These are phyloP conservation scores for Lophiotrema nucula DNA, from an alignment of 495 filamentous ascomycete genomes.

Conservation along the genomic window DNA sequence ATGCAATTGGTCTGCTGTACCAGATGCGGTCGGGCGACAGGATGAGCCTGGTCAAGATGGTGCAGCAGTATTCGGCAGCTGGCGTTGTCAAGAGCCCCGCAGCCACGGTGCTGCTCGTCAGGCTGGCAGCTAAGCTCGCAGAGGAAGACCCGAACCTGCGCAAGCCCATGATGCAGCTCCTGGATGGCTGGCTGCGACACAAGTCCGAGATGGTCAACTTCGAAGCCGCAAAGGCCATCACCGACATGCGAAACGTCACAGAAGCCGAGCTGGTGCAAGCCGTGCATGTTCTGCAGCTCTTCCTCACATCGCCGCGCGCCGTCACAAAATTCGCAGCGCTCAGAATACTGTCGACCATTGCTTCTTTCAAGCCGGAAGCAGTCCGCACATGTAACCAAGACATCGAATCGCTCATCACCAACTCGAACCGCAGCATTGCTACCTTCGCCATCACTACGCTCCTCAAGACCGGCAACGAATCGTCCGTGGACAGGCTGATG, in stretches of 20 bases:
- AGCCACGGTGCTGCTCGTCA: slow-evolving; percentile 85
- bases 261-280: slow-evolving; percentile 90
- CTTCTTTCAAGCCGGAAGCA: slow-evolving; percentile 88
- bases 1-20: slow-evolving; percentile 95
- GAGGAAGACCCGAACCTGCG: slow-evolving; percentile 87
- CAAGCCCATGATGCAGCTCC: slow-evolving; percentile 48
- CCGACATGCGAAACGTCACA: slow-evolving; percentile 86
- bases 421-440: slow-evolving; percentile 94
- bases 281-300: slow-evolving; percentile 91
- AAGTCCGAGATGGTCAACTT: slow-evolving; percentile 99
- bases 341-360: slow-evolving; percentile 93
- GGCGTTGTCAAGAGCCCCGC: slow-evolving; percentile 93
- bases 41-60: slow-evolving; percentile 99
- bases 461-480: slow-evolving; percentile 96
- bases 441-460: slow-evolving; percentile 98
- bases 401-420: slow-evolving; percentile 92
- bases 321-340: slow-evolving; percentile 98
- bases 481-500: slow-evolving; percentile 94
- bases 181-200: slow-evolving; percentile 57
- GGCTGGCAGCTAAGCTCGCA: slow-evolving; percentile 89
- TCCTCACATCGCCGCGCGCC: slow-evolving; percentile 86
- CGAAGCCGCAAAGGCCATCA: slow-evolving; percentile 96
- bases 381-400: slow-evolving; percentile 94
- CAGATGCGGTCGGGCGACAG: slow-evolving; percentile 97
- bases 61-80: slow-evolving; percentile 90